Base-by-base conservation (phyloP, 306 rosid genomes). In the Aeschynomene evenia region DNA sequence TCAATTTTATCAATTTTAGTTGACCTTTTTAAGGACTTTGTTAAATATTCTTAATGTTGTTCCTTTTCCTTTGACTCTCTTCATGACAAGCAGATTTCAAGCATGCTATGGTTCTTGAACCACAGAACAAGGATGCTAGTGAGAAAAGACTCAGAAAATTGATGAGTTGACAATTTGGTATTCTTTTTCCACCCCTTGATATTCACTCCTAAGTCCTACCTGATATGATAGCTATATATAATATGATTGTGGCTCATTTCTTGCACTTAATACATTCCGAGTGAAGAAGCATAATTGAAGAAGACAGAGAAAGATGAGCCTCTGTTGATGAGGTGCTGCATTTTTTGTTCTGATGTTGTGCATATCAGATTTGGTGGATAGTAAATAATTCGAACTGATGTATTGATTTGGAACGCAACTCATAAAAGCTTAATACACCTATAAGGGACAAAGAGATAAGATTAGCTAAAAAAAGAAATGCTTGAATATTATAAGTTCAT, bases 81-180 rank as follows among this genome's bases (percentile, higher is more conserved):
- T 48, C 28, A 31, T 58, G 74, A 7, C 14, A 51, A 68, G 79
- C 84, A 88, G 94, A 88, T 83, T 88, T 88, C 82, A 85, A 79
- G 84, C 85, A 83, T 54, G 94, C 94, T 56, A 80, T 63, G 15
- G 87, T 88, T 63, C 94, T 88, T 46, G 94, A 88, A 74, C 94
- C 94, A 1, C 86, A 77, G 76, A 88, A 88, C 69, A 88, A 88
- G 77, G 74, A 63, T 46, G 94, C 94, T 1, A 70, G 88, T 33
- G 94, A 85, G 64, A 85, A 71, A 69, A 85, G 94, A 48, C 70
- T 88, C 23, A 60, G 73, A 81, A 85, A 83, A 71, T 72, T 83
- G 71, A 79, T 81, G 74, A 76, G 79, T 53, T 85, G 82, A 85
- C 16, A 22, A 22, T 37, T 46, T 16, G 6, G 6, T 7, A 13